phyloP scores from a whole-genome alignment of 768 basidiomycete species.

The Amanita jacksonii region DNA sequence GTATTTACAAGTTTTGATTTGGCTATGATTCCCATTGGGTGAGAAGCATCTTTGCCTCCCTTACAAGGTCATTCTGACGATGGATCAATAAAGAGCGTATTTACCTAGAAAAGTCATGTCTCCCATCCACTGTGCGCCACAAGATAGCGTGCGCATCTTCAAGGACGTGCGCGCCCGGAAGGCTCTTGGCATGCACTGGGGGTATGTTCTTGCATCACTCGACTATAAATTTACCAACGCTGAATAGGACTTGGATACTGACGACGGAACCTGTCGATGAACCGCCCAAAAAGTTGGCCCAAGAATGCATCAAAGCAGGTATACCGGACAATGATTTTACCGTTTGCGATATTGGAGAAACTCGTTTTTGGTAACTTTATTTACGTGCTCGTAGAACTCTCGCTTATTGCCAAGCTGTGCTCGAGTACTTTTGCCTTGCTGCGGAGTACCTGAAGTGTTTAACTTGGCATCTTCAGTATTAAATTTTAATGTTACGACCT shows the following conservation, averaged over 20 bases:
- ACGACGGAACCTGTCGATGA: constrained; percentile 49
- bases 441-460: no score
- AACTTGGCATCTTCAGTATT: no score
- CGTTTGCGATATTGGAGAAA: constrained; percentile 55
- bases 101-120: constrained; percentile 45
- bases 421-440: no score
- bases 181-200: constrained; percentile 68
- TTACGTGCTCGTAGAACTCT: no score
- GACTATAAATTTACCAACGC: not conserved
- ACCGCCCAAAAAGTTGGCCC: constrained; percentile 44
- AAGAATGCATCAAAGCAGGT: constrained; percentile 41
- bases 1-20: constrained; percentile 56
- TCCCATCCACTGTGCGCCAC: constrained; percentile 54
- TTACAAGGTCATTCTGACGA: constrained; percentile 10
- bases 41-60: constrained; percentile 14
- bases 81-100: constrained; percentile 39
- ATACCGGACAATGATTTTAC: constrained; percentile 47
- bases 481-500: no score
- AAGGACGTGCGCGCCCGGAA: constrained; percentile 49
- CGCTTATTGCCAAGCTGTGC: no score
- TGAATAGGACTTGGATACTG: constrained; percentile 41
- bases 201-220: constrained; percentile 24
- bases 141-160: constrained; percentile 61
- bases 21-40: constrained; percentile 65
- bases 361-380: constrained; percentile 28